Base-by-base conservation (phyloP, 2,329 filamentous ascomycete species). In the Colletotrichum falcatum region DNA sequence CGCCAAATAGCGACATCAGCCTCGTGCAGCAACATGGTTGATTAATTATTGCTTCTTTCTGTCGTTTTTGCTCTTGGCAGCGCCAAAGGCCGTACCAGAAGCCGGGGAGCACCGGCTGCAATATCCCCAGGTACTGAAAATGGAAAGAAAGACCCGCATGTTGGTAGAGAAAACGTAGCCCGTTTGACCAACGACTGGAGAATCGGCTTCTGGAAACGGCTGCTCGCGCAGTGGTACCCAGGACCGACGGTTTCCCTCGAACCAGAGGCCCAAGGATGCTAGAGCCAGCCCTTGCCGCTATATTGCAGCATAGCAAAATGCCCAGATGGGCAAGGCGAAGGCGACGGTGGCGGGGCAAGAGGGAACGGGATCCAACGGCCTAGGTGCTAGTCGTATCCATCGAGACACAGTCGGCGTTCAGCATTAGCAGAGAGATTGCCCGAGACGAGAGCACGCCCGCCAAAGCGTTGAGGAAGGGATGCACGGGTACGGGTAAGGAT, bases 401-500 rank as follows among this genome's bases (percentile, higher is more conserved):
- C 56, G 42, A 58, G 35, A 54, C 35, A 35, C 48, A 61, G 62
- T n/a, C 48, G 62, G 55, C 54, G 48, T 59, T 37, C 62, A 54
- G 35, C 35, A 61, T 37, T 55, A 54, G 35, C 35, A 61, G 56
- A 70, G 66, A 70, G 35, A 70, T 70, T 70, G 42, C 30, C n/a
- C 30, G 37, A 33, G 37, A 26, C 16, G 61, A 18, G 42, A n/a
- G 35, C 58, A 44, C 53, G 39, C 26, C 23, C 53, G 61, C 44
- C 37, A 59, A 51, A 44, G 35, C 49, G 49, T 35, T 44, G 20
- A n/a, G 18, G 18, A 44, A 11, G 39, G 37, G 20, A 37, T 23
- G 44, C 42, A 61, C 42, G 20, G 42, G 42, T 11, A 44, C 42
- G 56, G 56, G 56, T n/a, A 44, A 14, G 58, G 58, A 30, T n/a